Evolutionary conservation across 2,329 filamentous ascomycete genomes (phyloP).

Genomic region (Ophiostoma populinum): DNA sequence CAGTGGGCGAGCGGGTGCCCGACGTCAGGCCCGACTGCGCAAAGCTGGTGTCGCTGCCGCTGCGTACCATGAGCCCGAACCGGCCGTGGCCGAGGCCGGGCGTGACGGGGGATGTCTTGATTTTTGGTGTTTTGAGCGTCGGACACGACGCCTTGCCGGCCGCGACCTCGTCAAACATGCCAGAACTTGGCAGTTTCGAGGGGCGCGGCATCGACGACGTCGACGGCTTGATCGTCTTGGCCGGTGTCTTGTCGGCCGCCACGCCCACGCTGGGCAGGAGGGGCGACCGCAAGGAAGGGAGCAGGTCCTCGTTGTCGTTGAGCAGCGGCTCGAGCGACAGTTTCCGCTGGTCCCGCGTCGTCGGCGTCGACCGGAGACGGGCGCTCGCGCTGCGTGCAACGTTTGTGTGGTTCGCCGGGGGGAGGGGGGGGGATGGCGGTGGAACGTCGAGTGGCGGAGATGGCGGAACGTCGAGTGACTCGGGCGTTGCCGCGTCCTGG

Average conservation of each 20-base stretch:
- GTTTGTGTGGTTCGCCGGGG: too few relatives aligned
- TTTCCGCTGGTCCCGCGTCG: too few relatives aligned
- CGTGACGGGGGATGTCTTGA: too few relatives aligned
- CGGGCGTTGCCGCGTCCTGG: too few relatives aligned
- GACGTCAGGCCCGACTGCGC: slow-evolving; percentile 5
- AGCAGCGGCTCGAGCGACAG: too few relatives aligned
- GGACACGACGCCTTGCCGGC: slow-evolving; percentile 21
- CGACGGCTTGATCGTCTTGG: slow-evolving; percentile 13
- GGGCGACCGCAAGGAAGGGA: slow-evolving; percentile 17
- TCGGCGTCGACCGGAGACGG: slow-evolving; percentile 16
- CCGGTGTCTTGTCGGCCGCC: slow-evolving; percentile 5
- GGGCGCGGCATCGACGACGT: slow-evolving; percentile 15
- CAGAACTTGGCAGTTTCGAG: slow-evolving; percentile 18
- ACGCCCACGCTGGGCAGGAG: slow-evolving; percentile 14
- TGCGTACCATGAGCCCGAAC: slow-evolving; percentile 9
- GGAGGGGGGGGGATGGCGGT: too few relatives aligned
- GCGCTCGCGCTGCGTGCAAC: slow-evolving; percentile 20
- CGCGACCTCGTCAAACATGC: slow-evolving; percentile 18
- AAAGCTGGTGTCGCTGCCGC: slow-evolving; percentile 12
- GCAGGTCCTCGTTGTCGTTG: too few relatives aligned
- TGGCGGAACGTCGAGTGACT: too few relatives aligned
- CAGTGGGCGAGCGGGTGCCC: slow-evolving; percentile 10
- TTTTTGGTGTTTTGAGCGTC: too few relatives aligned
- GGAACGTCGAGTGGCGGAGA: too few relatives aligned
- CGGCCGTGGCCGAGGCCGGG: too few relatives aligned